Conservation (phyloP, 106 monocot genomes). For the Allium sativum region DNA sequence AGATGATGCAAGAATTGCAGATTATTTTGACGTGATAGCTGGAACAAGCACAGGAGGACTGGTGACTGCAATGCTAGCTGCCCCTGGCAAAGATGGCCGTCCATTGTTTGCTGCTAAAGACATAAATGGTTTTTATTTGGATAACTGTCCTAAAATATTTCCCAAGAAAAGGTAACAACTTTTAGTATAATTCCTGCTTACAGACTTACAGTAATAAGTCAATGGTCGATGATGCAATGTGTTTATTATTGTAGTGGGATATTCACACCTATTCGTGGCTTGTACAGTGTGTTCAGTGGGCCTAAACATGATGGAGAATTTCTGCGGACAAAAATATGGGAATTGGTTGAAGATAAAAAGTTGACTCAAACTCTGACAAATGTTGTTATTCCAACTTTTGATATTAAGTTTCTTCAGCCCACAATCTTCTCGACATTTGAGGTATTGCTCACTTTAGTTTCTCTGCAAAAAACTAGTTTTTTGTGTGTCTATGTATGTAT, state of each 20-base stretch:
- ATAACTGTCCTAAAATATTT: constrained; percentile 28
- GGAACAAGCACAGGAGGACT: constrained; percentile 59
- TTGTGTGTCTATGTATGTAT: no score
- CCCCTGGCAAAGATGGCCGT: constrained; percentile 18
- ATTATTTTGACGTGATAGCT: constrained; percentile 50
- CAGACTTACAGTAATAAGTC: no score
- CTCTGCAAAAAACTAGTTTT: no score
- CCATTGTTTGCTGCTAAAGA: constrained; percentile 27
- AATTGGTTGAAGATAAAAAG: no score
- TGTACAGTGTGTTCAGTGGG: no score
- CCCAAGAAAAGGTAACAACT: constrained; percentile 19
- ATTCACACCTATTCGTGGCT: no score
- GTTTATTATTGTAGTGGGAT: no score
- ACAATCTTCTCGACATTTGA: constrained; percentile 49
- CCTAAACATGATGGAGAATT: no score
- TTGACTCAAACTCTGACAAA: constrained; percentile 27
- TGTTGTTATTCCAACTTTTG: constrained; percentile 48
- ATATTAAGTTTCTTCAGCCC: constrained; percentile 49
- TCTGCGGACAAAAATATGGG: no score
- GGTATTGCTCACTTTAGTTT: constrained; percentile 12
- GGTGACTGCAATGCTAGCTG: constrained; percentile 44
- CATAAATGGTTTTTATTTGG: constrained; percentile 18
- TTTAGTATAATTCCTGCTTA: no score
- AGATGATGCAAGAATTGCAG: constrained; percentile 39
- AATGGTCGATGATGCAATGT: no score